Base-by-base conservation (phyloP, 352 stramenopile genomes). In the Phytophthora pini region DNA sequence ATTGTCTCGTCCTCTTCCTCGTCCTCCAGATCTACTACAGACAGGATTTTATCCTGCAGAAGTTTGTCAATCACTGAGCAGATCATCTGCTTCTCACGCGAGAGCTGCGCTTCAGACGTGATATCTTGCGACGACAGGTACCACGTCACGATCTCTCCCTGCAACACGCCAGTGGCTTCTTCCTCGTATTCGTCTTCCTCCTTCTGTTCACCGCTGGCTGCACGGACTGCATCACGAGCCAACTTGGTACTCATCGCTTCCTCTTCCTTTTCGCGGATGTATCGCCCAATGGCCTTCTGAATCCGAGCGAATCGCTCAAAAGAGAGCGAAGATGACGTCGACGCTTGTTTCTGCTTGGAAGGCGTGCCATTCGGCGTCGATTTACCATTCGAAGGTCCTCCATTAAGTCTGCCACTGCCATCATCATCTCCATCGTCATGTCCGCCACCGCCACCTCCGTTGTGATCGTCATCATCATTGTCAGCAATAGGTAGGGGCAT, bases 51-150 rank as follows among this genome's bases (percentile, higher is more conserved):
- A 63, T 95, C 87, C 17, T 78, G 69, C 39, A 95, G 39, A n/a
- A 95, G 65, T 38, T 89, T 89, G 56, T 95, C 87, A 48, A 95
- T 87, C 17, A 95, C 84, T 0, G 82, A 88, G 62, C 76, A 88
- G 65, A 95, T 94, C 68, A 95, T 80, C 46, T 87, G 79, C 76
- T 93, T 93, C 68, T 95, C 87, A 5, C 77, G 75, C 27, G 74
- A 78, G 8, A 95, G 70, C 68, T 94, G 85, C 52, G 78, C 79
- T 59, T 95, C 87, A 7, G 87, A 95, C 47, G 85, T 92, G 40
- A 95, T 93, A 64, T 95, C 87, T 66, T 96, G 86, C 22, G 82
- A 88, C 15, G 82, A 80, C 55, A 94, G 38, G 59, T 95, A 95
- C 84, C 85, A 95, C 38, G 86, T 95, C 47, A 94, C 86, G 26